Base-by-base conservation (phyloP, 371 early-diverging fungal genomes). In the Mucor piriformis region DNA sequence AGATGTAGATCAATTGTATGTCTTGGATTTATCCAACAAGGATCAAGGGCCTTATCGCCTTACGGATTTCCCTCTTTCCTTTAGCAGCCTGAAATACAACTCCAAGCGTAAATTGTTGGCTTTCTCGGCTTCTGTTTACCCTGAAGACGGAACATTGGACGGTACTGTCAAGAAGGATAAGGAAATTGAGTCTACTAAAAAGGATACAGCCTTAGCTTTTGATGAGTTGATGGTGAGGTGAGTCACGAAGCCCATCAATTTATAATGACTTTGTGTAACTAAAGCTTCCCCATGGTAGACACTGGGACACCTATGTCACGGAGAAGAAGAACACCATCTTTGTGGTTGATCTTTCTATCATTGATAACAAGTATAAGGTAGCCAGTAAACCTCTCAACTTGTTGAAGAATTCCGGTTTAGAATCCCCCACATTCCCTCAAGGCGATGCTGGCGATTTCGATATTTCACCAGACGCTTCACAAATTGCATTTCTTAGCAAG, bases 401-500 rank as follows among this genome's bases (percentile, higher is more conserved):
- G 15, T 54, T 87, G 54, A 71, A 65, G 34, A 59, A 74, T 47
- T 72, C 77, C 25, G 77, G 70, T 6, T 66, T 88, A 74, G 83
- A 84, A 64, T 81, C 76, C 1, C 85, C 87, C 27, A 50, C 64
- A 6, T 73, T 79, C 46, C 87, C 89, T 8, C 76, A 83, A 54
- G 89, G 89, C 12, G 87, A 79, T 63, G 69, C 78, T 16, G 66
- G 72, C 21, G 83, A 86, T 53, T 89, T 69, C 66, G 83, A 70
- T 25, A 76, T 90, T 37, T 87, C 88, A 4, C 76, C 84, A 23
- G 87, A 88, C 59, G 87, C 91, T 21, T 68, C 78, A 43, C 75
- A 83, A 47, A 24, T 91, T 11, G 90, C 89, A 18, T 94, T 93
- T 73, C 70, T 84, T 1, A 73, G 92, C 57, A 92, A 92, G 67